Base-by-base conservation (phyloP, 2,329 filamentous ascomycete genomes). In the Arthroderma sp. region DNA sequence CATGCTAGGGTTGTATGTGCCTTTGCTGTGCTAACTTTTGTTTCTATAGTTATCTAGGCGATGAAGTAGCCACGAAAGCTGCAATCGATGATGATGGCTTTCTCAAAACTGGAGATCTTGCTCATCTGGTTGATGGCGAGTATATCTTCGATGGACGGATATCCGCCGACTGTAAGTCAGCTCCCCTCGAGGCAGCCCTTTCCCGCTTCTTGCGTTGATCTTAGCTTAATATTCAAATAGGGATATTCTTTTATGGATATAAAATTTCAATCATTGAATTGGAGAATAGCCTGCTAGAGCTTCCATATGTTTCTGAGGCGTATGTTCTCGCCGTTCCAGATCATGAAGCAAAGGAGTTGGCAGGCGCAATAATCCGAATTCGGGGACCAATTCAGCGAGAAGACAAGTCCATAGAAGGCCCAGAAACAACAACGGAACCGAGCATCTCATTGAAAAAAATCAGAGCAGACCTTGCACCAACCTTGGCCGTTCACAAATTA, bases 101-200 rank as follows among this genome's bases (percentile, higher is more conserved):
- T 39, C 52, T 43, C 43, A 52, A 49, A 43, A 52, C 53, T 22
- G 52, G 53, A 6, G 53, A 55, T 34, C 34, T 44, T 22, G 52
- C 27, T n/a, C 49, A 43, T 40, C 38, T 37, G 2, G 44, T 46
- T 11, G 38, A 49, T 8, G 38, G 47, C 6, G 51, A 51, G 15
- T 42, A 42, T 28, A 40, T 53, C 4, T 30, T 55, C 7, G 52
- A 53, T 29, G 53, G 53, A 4, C 49, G 53, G 37, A 40, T 22
- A 22, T 22, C 15, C 15, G 15, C 15, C 15, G 15, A 22, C 15
- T 22, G 15, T 55, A 48, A 44, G 49, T 47, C 15, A 22, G 15
- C 15, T 22, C 15, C 1, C 15, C 15, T 22, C 15, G 15, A 22
- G 15, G 15, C 15, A 22, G 15, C 15, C 15, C 15, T 22, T 22